Conservation (phyloP, 371 early-diverging fungal genomes). For the Thermomucor indicae-seudaticae region DNA sequence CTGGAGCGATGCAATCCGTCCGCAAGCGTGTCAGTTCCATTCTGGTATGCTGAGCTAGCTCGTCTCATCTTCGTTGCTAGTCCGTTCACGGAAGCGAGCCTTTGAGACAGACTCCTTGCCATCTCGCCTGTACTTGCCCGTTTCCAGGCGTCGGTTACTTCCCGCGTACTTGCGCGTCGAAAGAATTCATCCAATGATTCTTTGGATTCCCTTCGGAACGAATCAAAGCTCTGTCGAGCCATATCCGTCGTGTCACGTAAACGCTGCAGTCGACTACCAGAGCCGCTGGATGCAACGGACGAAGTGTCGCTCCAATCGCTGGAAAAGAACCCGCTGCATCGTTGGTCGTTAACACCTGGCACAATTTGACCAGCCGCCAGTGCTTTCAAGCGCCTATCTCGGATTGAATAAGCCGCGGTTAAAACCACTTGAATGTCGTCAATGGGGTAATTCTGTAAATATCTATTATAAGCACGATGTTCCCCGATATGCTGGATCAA, state of each 20-base stretch:
- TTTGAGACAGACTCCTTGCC: constrained; percentile 28
- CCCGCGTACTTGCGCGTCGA: constrained; percentile 14
- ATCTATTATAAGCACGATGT: background rate
- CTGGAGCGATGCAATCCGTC: background rate
- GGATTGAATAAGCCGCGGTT: constrained; percentile 31
- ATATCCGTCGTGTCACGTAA: constrained; percentile 40
- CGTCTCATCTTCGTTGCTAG: constrained; percentile 7
- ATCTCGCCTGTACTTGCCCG: constrained; percentile 35
- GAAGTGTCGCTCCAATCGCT: constrained; percentile 36
- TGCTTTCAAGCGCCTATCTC: constrained; percentile 33
- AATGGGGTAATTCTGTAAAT: constrained; percentile 46
- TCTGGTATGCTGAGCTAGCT: background rate
- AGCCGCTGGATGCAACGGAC: constrained; percentile 34
- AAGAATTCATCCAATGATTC: constrained; percentile 43
- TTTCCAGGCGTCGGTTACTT: constrained; percentile 20
- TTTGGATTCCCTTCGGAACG: constrained; percentile 33
- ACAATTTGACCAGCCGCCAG: constrained; percentile 23
- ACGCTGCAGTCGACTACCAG: constrained; percentile 29
- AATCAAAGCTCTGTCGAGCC: constrained; percentile 38
- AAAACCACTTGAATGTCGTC: constrained; percentile 45
- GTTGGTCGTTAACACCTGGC: constrained; percentile 34
- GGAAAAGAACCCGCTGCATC: constrained; percentile 23
- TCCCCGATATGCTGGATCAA: background rate
- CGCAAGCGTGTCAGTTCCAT: background rate
- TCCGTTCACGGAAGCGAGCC: constrained; percentile 19